Base-by-base conservation (phyloP, 148 eudicot species). In the Rhododendron vialii region DNA sequence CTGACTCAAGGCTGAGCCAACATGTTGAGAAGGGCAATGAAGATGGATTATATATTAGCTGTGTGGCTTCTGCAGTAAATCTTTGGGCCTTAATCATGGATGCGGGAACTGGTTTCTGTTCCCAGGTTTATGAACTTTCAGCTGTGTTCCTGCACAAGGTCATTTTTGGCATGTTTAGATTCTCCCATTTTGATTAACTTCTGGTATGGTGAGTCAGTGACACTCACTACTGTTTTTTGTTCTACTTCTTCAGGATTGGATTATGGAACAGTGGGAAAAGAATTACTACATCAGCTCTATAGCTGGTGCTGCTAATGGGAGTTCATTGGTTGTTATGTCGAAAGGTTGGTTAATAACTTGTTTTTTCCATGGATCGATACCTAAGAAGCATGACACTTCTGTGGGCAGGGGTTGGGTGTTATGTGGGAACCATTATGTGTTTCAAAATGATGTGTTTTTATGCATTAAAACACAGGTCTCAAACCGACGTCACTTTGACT, bases 21-120 rank as follows among this genome's bases (percentile, higher is more conserved):
- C 98, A 95, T 88, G 95, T 95, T 22, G 96, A 95, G 61, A 95
- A 94, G 86, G 98, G 98, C 20, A 91, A 92, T 82, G 98, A 93
- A 92, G 98, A 95, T 87, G 95, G 95, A 78, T 83, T 95, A 57
- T 90, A 89, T 74, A 93, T 95, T 82, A 95, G 96, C 76, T 94
- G 96, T 87, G 98, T 95, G 84, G 96, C 98, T 59, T 95, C 98
- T 7, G 88, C 96, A 36, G 81, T 94, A 36, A 95, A 90, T 90
- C 92, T 95, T 48, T 94, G 98, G 98, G 98, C 98, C 89, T 82
- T 95, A 73, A 95, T 94, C 73, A 95, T 95, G 98, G 98, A 95
- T 87, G 98, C 98, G 20, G 95, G 98, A 87, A 95, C 96, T 4
- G 96, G 96, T 81, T 95, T 95, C 87, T 77, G 79, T 84, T 86